phyloP scores from a whole-genome alignment of 768 basidiomycete genomes.

The Pleurotus tuoliensis region DNA sequence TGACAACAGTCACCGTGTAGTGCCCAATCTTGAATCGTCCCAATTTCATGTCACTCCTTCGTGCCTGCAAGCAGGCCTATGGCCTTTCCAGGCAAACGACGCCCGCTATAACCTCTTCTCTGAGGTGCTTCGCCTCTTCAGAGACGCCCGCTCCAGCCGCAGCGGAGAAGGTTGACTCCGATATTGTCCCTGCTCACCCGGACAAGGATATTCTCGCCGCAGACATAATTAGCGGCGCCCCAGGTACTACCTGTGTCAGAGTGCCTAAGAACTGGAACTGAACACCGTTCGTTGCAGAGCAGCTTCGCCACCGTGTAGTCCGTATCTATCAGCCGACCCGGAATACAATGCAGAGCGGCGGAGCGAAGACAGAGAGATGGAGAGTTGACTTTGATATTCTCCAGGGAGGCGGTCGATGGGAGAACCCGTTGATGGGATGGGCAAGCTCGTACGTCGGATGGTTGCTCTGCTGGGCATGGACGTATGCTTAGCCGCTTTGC shows the following conservation, averaged over 20 bases:
- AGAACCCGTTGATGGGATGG: conserved; percentile 97
- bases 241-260: conserved; percentile 43
- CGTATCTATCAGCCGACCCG: conserved; percentile 91
- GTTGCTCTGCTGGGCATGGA: neutral
- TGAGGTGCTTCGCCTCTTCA: conserved; percentile 27
- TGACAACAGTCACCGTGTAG: neutral
- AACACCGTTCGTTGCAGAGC: conserved; percentile 38
- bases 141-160: conserved; percentile 22
- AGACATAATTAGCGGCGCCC: conserved; percentile 83
- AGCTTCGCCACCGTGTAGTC: conserved; percentile 83
- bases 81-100: conserved; percentile 21
- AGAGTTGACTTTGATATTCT: conserved; percentile 91
- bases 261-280: too few relatives aligned
- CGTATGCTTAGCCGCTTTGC: conserved; percentile 2
- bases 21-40: neutral
- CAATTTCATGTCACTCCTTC: conserved; percentile 52
- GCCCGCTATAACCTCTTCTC: conserved; percentile 12
- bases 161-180: conserved; percentile 28
- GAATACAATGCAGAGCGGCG: conserved; percentile 93
- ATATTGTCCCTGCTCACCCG: conserved; percentile 41
- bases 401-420: conserved; percentile 90
- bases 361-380: conserved; percentile 85
- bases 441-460: conserved; percentile 78
- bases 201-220: conserved; percentile 68
- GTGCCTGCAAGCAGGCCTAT: conserved; percentile 33